phyloP scores from a whole-genome alignment of 768 basidiomycete genomes.

The Psilocybe sp. region DNA sequence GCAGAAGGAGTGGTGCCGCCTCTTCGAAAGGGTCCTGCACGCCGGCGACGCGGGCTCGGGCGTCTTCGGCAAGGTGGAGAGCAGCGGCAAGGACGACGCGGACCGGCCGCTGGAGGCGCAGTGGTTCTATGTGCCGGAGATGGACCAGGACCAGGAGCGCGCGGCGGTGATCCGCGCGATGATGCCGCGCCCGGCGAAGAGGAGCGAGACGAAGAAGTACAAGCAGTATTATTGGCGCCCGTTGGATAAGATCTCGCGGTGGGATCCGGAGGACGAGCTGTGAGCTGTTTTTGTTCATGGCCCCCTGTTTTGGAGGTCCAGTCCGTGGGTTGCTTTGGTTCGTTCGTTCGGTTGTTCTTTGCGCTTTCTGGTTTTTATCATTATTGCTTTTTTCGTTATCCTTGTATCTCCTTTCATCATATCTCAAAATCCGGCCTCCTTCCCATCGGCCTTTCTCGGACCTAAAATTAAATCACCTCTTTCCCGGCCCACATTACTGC shows the following conservation, averaged over 20 bases:
- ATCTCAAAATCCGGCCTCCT: too few species aligned
- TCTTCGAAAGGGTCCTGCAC: slow-evolving; percentile 51
- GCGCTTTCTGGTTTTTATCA: too few species aligned
- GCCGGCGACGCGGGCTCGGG: slow-evolving; percentile 43
- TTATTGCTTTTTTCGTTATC: too few species aligned
- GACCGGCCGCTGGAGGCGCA: slow-evolving; percentile 54
- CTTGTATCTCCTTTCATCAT: too few species aligned
- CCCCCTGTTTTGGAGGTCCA: too few species aligned
- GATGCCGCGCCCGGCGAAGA: slow-evolving; percentile 74
- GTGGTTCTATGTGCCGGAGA: slow-evolving; percentile 78
- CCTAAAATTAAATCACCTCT: too few species aligned
- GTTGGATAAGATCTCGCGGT: slow-evolving; percentile 65
- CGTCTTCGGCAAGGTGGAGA: slow-evolving; percentile 72
- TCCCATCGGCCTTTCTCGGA: too few species aligned
- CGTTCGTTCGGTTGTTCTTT: too few species aligned
- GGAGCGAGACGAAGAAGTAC: slow-evolving; percentile 77
- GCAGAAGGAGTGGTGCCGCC: slow-evolving; percentile 45
- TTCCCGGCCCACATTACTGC: too few species aligned
- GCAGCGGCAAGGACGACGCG: slow-evolving; percentile 54
- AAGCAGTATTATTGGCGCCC: slow-evolving; percentile 85
- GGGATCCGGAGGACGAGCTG: slow-evolving; percentile 71
- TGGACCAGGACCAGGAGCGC: slow-evolving; percentile 69
- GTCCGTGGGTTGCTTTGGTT: too few species aligned
- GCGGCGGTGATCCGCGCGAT: slow-evolving; percentile 63
- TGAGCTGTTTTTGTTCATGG: slow-evolving; percentile 15